Conservation (phyloP, 768 basidiomycete genomes). For the Cystobasidium onofrii region DNA sequence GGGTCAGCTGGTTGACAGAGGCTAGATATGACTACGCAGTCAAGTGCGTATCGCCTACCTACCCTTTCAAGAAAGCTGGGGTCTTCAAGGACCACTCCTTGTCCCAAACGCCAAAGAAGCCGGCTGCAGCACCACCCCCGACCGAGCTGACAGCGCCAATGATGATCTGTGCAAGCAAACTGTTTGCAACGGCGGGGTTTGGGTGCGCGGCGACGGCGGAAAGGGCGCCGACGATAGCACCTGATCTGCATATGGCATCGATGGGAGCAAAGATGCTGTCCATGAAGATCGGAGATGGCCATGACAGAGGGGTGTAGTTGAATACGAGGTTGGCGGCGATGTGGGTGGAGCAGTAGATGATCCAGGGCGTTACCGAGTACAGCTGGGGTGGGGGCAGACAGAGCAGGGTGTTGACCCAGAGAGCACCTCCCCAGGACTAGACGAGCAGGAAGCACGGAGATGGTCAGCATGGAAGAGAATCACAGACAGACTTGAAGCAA, state of each 20-base stretch:
- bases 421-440: constrained; percentile 33
- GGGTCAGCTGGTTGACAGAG: neutral
- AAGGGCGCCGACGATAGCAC: constrained; percentile 23
- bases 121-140: constrained; percentile 29
- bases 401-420: constrained; percentile 28
- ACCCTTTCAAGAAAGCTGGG: constrained; percentile 32
- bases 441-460: too few species aligned
- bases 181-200: constrained; percentile 15
- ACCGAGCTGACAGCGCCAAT: constrained; percentile 25
- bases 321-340: constrained; percentile 14
- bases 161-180: constrained; percentile 28
- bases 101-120: constrained; percentile 33
- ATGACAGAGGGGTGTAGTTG: constrained; percentile 15
- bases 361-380: constrained; percentile 30
- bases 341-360: constrained; percentile 29
- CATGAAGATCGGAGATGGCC: neutral
- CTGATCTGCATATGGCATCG: constrained; percentile 27
- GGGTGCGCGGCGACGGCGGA: constrained; percentile 11
- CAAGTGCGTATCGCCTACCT: too few species aligned
- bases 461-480: neutral
- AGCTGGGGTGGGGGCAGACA: constrained; percentile 30
- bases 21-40: too few species aligned
- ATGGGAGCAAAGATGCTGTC: constrained; percentile 31
- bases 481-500: neutral
- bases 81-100: constrained; percentile 30